Evolutionary conservation across 495 filamentous ascomycete species (phyloP).

Genomic region (Neurospora discreta): DNA sequence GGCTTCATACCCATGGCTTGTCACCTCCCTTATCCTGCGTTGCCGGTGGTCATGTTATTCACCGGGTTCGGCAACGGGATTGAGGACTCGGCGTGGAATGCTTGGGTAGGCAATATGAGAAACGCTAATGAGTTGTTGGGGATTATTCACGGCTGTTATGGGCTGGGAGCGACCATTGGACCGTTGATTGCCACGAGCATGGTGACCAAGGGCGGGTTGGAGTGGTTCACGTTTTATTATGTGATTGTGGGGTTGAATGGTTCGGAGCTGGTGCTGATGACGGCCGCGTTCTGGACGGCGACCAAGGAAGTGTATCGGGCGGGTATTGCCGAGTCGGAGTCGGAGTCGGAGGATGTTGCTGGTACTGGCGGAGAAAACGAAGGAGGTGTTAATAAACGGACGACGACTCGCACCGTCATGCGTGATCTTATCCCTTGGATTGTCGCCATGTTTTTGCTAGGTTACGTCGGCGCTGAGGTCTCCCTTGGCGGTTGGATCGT

Average conservation of each 20-base stretch:
- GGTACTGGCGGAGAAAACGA: conserved; percentile 11
- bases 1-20: conserved; percentile 58
- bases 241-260: conserved; percentile 52
- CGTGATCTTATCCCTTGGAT: conserved; percentile 55
- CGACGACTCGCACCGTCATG: conserved; percentile 25
- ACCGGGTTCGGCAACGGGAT: conserved; percentile 63
- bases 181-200: conserved; percentile 70
- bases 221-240: conserved; percentile 59
- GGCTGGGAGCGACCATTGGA: conserved; percentile 61
- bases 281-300: conserved; percentile 55
- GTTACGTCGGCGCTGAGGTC: conserved; percentile 80
- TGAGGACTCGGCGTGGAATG: conserved; percentile 66
- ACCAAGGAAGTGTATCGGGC: conserved; percentile 52
- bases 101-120: conserved; percentile 69
- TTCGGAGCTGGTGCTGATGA: conserved; percentile 45
- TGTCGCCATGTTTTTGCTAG: conserved; percentile 61
- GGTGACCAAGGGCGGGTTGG: conserved; percentile 43
- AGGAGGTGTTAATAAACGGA: conserved; percentile 1
- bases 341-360: not conserved
- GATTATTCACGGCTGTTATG: conserved; percentile 63
- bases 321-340: not conserved
- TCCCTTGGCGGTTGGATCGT: conserved; percentile 82
- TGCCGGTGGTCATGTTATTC: conserved; percentile 61
- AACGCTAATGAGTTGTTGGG: conserved; percentile 61
- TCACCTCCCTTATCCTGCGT: conserved; percentile 64